These are phyloP conservation scores for Cucurbita maxima DNA, from an alignment of 306 rosid species.

Conservation along the genomic window DNA sequence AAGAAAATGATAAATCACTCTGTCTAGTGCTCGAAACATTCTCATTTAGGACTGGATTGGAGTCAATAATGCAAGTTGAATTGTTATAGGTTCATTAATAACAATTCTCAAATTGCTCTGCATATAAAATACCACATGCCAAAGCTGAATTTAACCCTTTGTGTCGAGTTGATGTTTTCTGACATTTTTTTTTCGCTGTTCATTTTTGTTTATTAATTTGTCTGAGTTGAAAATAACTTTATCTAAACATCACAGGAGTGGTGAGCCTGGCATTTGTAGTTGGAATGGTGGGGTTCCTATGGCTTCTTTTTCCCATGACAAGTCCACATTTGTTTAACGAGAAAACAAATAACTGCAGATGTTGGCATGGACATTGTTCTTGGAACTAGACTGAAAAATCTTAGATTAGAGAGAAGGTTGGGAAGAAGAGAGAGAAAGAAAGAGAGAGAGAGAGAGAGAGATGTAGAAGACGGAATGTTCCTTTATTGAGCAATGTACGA, in stretches of 20 bases:
- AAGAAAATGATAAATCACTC: not conserved
- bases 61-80: not conserved
- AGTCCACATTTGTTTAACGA: constrained; percentile 58
- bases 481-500: not conserved
- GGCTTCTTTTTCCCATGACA: constrained; percentile 72
- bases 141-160: not conserved
- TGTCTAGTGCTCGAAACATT: not conserved
- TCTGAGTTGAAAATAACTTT: constrained; percentile 4
- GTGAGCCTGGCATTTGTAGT: constrained; percentile 39
- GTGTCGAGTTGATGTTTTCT: not conserved
- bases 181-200: not conserved
- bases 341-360: constrained; percentile 52
- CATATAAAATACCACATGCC: not conserved
- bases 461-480: not conserved
- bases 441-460: not conserved
- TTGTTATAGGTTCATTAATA: not conserved
- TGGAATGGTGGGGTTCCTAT: constrained; percentile 58
- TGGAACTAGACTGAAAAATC: constrained; percentile 23
- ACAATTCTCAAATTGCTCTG: not conserved
- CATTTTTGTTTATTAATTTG: constrained; percentile 1
- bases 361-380: constrained; percentile 86
- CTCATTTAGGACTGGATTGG: not conserved
- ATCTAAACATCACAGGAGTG: constrained; percentile 30
- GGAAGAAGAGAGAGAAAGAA: not conserved
- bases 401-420: not conserved